phyloP scores from a whole-genome alignment of 129 eudicot genomes.

The Flaveria ramosissima region DNA sequence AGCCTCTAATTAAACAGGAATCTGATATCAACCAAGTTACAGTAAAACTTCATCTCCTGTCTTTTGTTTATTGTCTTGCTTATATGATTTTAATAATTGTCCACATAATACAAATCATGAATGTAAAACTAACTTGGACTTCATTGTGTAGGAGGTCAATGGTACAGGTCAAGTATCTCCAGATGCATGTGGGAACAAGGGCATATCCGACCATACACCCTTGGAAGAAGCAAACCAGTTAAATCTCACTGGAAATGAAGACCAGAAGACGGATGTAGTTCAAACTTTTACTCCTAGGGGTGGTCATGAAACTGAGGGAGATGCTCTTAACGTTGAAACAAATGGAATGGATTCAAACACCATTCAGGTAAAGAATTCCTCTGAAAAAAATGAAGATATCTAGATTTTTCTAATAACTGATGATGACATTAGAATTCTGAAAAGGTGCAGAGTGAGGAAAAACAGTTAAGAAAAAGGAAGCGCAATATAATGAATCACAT shows the following conservation, averaged over 20 bases:
- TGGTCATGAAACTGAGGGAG: constrained; percentile 41
- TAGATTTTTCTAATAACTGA: constrained; percentile 23
- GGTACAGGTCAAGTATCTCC: constrained; percentile 39
- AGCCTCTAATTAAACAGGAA: constrained; percentile 52
- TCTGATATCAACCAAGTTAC: constrained; percentile 38
- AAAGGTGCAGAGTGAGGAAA: constrained; percentile 57
- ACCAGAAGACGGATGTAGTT: constrained; percentile 35
- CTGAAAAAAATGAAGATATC: constrained; percentile 30
- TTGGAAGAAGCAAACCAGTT: constrained; percentile 41
- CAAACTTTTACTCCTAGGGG: constrained; percentile 27
- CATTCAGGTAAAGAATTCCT: constrained; percentile 43
- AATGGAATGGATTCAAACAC: constrained; percentile 70
- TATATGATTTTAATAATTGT: not conserved
- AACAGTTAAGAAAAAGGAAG: constrained; percentile 77
- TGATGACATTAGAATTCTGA: constrained; percentile 35
- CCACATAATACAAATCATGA: constrained; percentile 1
- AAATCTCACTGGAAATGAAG: constrained; percentile 33
- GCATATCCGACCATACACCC: constrained; percentile 36
- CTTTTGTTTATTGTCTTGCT: constrained; percentile 1
- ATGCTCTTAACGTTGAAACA: constrained; percentile 51
- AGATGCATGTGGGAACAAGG: constrained; percentile 41
- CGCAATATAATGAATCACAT: constrained; percentile 82
- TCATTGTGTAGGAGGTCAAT: constrained; percentile 54
- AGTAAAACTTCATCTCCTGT: constrained; percentile 45
- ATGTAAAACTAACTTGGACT: constrained; percentile 13